Base-by-base conservation (phyloP, 257 asterid species). In the Parsonsia alboflavescens region DNA sequence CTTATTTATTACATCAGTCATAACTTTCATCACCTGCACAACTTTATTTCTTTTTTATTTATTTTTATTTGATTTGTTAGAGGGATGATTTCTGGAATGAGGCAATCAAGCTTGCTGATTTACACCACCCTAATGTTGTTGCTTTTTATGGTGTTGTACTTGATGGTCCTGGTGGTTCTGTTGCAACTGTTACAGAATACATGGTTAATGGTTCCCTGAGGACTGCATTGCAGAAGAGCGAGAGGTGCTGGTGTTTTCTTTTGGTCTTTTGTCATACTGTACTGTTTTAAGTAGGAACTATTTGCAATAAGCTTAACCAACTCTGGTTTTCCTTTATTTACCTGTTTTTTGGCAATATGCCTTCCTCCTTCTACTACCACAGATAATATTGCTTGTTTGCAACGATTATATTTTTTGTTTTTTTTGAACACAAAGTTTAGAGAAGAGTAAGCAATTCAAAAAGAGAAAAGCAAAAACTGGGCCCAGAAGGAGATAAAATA, bases 41-140 rank as follows among this genome's bases (percentile, higher is more conserved):
- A 54, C 54, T 71, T 67, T 73, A n/a, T n/a, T 71, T 82, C 48
- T 58, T 6, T 58, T 15, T 73, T 33, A 33, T 69, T 28, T 76
- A 17, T 64, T 66, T 73, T 77, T 36, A 58, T 70, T 79, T 68
- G 70, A 57, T 44, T 78, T 39, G 41, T 73, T 77, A 95, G 99
- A 88, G 96, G 85, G 93, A 88, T 81, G 99, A 95, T 78, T 95
- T 95, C 86, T 95, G 99, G 99, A 95, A 92, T 76, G 99, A 95
- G 87, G 99, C 99, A 26, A 89, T 89, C 78, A 95, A 92, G 84
- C 94, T 95, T 72, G 99, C 98, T 53, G 99, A 92, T 78, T 86
- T 95, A 89, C 99, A 92, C 87, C 99, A 95, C 84, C 99, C 99
- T 17, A 95, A 92, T 54, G 99, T 95, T 77, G 98, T 95, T 79